Percentiles rank a stretch among this genome's conserved stretches.
phyloP scores from a whole-genome alignment of 306 rosid genomes.

The Vigna radiata region DNA sequence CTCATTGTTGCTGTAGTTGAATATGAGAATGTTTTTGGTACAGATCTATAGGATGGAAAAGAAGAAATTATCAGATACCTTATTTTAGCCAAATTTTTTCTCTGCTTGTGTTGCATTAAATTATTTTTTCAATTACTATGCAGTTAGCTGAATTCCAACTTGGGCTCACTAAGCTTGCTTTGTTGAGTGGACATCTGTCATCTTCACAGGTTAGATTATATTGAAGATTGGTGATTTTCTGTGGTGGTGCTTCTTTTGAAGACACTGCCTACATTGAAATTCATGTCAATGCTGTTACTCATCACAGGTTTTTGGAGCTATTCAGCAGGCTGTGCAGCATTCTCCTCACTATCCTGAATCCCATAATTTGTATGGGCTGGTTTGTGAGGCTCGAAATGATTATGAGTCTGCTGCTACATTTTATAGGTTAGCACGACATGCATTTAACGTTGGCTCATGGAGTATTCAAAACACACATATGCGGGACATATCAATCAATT shows the following conservation, averaged over 20 bases:
- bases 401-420: slow-evolving; percentile 74
- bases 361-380: slow-evolving; percentile 85
- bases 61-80: neutral
- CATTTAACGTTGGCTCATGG: slow-evolving; percentile 52
- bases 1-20: neutral
- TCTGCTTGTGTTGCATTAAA: slow-evolving; percentile 13
- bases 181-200: slow-evolving; percentile 77
- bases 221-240: slow-evolving; percentile 22
- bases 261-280: slow-evolving; percentile 20
- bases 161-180: slow-evolving; percentile 91
- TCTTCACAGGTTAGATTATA: slow-evolving; percentile 76
- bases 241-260: slow-evolving; percentile 31
- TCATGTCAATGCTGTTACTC: slow-evolving; percentile 36
- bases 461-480: slow-evolving; percentile 55
- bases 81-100: slow-evolving; percentile 20
- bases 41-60: neutral
- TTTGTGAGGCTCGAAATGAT: slow-evolving; percentile 79
- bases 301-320: slow-evolving; percentile 85
- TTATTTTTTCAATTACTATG: slow-evolving; percentile 37
- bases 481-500: slow-evolving; percentile 75
- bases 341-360: slow-evolving; percentile 89
- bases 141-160: slow-evolving; percentile 95
- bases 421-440: slow-evolving; percentile 76
- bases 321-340: slow-evolving; percentile 86
- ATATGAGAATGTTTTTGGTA: neutral